phyloP scores from a whole-genome alignment of 2,329 filamentous ascomycete species.

The Colletotrichum chlorophyti region DNA sequence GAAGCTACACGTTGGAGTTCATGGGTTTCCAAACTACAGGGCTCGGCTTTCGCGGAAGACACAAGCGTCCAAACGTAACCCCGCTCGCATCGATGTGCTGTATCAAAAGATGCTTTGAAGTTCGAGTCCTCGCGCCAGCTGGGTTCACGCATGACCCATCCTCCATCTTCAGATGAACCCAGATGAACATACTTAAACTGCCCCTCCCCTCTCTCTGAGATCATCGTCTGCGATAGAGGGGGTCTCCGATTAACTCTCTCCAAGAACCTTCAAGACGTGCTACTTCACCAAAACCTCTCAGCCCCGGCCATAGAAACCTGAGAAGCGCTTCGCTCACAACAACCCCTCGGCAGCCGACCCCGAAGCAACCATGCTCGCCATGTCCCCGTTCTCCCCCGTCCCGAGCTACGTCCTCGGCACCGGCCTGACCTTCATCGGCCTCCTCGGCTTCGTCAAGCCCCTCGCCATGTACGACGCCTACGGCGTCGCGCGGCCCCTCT shows the following conservation, averaged over 20 bases:
- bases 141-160: neutral
- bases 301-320: too few species aligned
- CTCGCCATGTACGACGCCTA: conserved; percentile 20
- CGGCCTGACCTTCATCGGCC: conserved; percentile 31
- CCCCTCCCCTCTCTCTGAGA: neutral
- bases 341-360: too few species aligned
- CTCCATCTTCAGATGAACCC: conserved; percentile 15
- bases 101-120: conserved; percentile 5
- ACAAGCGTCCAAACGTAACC: neutral
- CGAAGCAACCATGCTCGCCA: neutral
- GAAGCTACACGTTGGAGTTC: too few species aligned
- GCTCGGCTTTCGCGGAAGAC: neutral
- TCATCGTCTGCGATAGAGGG: neutral
- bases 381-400: conserved; percentile 18
- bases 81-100: conserved; percentile 19
- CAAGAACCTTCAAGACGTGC: neutral
- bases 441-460: conserved; percentile 27
- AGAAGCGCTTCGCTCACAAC: too few species aligned
- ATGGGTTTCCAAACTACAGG: too few species aligned
- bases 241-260: neutral
- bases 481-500: conserved; percentile 5
- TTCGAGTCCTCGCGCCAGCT: neutral
- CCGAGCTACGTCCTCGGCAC: conserved; percentile 33
- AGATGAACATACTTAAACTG: conserved; percentile 2
- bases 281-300: neutral